Evolutionary conservation across 2,329 filamentous ascomycete genomes (phyloP), one percentile per base, ranked within the genome.

Genomic region (Neofusicoccum umdonicola): DNA sequence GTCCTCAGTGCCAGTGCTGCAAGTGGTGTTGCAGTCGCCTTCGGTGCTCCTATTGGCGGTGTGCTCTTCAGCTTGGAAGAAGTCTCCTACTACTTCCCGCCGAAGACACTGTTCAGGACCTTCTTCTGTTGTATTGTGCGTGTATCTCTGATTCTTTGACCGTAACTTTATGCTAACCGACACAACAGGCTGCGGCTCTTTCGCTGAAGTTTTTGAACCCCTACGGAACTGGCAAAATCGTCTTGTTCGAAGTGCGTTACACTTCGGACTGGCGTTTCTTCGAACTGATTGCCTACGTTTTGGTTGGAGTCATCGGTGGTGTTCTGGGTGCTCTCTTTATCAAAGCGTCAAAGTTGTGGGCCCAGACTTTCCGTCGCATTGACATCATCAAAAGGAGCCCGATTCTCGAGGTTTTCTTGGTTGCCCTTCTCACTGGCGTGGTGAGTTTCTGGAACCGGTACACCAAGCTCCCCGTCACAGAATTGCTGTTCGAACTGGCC

Each of bases 1-100:
- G 90, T 97, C 0, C 82, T 98, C n/a, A 97, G 93, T 52, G 94
- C 94, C 0, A 92, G 92, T 22, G 93, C 94, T 0, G 93, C 94
- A 0, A 92, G 92, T 62, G 94, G 94, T 74, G 92, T 98, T 4
- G 91, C 93, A 11, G 94, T 98, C 37, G 94, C 94, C 12, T 98
- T 98, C 74, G 94, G 94, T 42, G 93, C 94, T 0, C 94, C 94
- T 1, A 88, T 91, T 47, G 92, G 93, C 8, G 94, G 94, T 61
- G 93, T 97, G 1, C 83, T 98, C 2, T 98, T 98, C 77, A 93
- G 92, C 39, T 79, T 98, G 35, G 95, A 99, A 78, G 95, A 98
- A 83, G 93, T 98, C 67, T 89, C 91, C 70, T 98, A 98, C 77
- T 98, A 98, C 78, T 98, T 98, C 76, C 94, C 95, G 0, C 92